Percentiles rank a stretch among this genome's conserved stretches.
These are phyloP conservation scores for Lactarius vividus DNA, from an alignment of 768 basidiomycete species.

Conservation along the genomic window DNA sequence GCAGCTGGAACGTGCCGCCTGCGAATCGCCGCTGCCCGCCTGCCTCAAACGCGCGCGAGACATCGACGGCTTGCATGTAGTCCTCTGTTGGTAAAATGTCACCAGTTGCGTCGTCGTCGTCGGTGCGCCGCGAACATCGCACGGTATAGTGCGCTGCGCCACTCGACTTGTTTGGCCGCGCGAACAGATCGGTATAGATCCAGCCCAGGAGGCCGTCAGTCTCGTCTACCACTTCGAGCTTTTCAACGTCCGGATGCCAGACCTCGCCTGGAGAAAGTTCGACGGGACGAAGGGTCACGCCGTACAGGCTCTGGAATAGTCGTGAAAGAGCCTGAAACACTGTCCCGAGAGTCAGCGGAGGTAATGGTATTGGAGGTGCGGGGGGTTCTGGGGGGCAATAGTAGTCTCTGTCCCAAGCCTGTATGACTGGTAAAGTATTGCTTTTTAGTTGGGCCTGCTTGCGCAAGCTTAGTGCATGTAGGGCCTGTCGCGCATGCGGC, in stretches of 20 bases:
- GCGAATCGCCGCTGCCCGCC: conserved; percentile 58
- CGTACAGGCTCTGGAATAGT: conserved; percentile 84
- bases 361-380: conserved; percentile 68
- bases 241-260: conserved; percentile 86
- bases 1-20: conserved; percentile 78
- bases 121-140: conserved; percentile 86
- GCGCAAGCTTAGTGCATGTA: conserved; percentile 59
- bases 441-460: conserved; percentile 74
- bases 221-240: conserved; percentile 92
- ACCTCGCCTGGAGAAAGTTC: conserved; percentile 72
- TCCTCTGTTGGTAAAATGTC: conserved; percentile 50
- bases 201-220: conserved; percentile 83
- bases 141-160: conserved; percentile 99
- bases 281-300: conserved; percentile 74
- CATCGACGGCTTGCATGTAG: conserved; percentile 34
- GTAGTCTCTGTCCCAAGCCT: conserved; percentile 98
- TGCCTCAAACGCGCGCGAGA: conserved; percentile 63
- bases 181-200: conserved; percentile 93
- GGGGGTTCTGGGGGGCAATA: conserved; percentile 82
- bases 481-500: conserved; percentile 71
- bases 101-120: conserved; percentile 78
- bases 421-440: conserved; percentile 58
- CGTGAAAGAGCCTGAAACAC: conserved; percentile 90
- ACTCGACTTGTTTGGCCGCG: conserved; percentile 76
- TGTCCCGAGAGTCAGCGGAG: conserved; percentile 81